Evolutionary conservation across 306 rosid species (phyloP).

Genomic region (Cucumis melo): DNA sequence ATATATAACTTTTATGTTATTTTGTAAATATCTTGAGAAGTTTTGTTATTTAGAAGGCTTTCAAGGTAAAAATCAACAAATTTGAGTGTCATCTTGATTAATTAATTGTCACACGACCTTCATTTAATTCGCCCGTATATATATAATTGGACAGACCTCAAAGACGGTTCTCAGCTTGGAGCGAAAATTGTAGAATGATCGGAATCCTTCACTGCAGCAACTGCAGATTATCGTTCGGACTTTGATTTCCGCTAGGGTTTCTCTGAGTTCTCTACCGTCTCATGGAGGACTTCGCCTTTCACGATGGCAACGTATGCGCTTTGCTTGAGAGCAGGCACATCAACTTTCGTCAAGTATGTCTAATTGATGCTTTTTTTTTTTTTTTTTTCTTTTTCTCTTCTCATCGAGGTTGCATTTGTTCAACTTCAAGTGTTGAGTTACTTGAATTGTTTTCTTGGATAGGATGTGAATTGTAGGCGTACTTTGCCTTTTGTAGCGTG

Average conservation of each 20-base stretch:
- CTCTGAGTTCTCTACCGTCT: neutral
- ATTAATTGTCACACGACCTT: neutral
- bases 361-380: neutral
- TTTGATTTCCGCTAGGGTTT: slow-evolving; percentile 16
- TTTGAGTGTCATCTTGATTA: neutral
- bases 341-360: slow-evolving; percentile 36
- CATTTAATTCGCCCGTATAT: neutral
- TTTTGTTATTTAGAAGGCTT: no score
- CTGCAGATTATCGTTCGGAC: slow-evolving; percentile 13
- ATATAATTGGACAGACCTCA: neutral
- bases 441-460: neutral
- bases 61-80: no score
- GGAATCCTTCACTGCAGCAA: slow-evolving; percentile 17
- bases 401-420: neutral
- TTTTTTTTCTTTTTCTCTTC: neutral
- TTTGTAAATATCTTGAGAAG: no score
- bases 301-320: slow-evolving; percentile 56
- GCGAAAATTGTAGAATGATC: slow-evolving; percentile 13
- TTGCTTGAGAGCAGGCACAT: slow-evolving; percentile 37
- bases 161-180: neutral
- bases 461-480: neutral
- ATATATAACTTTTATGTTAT: no score
- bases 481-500: neutral
- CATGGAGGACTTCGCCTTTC: slow-evolving; percentile 59
- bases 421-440: neutral